Evolutionary conservation across 169 alveolate species (phyloP).

Genomic region (Cryptosporidium tyzzeri): DNA sequence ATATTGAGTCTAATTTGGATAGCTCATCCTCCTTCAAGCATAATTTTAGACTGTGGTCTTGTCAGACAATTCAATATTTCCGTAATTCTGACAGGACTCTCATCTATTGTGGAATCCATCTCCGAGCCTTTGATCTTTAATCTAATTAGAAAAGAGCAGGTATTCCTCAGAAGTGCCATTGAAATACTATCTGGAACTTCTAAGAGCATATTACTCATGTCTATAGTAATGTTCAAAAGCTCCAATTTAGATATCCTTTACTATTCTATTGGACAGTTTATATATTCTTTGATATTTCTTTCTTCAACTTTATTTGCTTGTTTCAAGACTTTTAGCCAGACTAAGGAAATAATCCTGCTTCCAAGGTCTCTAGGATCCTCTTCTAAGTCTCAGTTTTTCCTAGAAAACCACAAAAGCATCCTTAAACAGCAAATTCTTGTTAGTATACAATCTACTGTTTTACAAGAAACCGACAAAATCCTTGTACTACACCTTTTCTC

Average conservation of each 20-base stretch:
- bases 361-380: neutral
- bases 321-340: neutral
- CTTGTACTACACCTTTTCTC: constrained; percentile 26
- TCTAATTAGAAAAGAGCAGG: constrained; percentile 23
- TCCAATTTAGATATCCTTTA: constrained; percentile 1
- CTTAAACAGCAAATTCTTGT: constrained; percentile 27
- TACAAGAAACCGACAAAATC: constrained; percentile 65
- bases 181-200: constrained; percentile 48
- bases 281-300: constrained; percentile 16
- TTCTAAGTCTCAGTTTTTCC: neutral
- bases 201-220: constrained; percentile 29
- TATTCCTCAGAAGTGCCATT: constrained; percentile 34
- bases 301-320: neutral
- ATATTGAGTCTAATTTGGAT: constrained; percentile 20
- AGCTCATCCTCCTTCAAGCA: constrained; percentile 29
- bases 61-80: constrained; percentile 4
- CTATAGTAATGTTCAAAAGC: neutral
- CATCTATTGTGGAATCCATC: constrained; percentile 44
- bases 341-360: neutral
- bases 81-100: constrained; percentile 31
- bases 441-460: constrained; percentile 15
- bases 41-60: neutral
- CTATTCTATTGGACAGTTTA: constrained; percentile 52
- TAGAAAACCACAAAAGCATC: constrained; percentile 6
- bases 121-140: constrained; percentile 35